These are phyloP conservation scores for Aspergillus sparsus DNA, from an alignment of 495 filamentous ascomycete species.

Conservation along the genomic window DNA sequence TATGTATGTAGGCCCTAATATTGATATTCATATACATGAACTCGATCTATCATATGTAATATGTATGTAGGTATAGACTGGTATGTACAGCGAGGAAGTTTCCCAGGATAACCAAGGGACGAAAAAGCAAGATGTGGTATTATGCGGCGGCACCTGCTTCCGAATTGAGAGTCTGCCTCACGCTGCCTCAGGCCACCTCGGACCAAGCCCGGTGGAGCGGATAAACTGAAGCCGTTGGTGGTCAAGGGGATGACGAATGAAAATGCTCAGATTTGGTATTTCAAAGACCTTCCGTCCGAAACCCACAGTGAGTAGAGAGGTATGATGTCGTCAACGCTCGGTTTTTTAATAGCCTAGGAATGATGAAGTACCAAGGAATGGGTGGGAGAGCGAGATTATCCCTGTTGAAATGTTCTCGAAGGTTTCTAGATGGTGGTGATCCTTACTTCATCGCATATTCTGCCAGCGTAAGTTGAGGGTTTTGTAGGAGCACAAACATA, in stretches of 20 bases:
- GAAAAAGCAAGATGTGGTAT: too few species aligned
- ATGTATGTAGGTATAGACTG: not conserved
- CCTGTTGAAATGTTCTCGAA: not conserved
- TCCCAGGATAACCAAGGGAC: too few species aligned
- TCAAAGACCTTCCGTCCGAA: slow-evolving; percentile 7
- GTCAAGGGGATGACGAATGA: slow-evolving; percentile 17
- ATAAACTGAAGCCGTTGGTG: slow-evolving; percentile 8
- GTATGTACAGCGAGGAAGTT: too few species aligned
- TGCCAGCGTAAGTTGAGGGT: not conserved
- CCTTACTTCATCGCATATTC: not conserved
- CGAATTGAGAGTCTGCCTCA: too few species aligned
- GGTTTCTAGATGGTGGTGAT: not conserved
- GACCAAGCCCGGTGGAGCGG: slow-evolving; percentile 17
- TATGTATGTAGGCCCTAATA: not conserved
- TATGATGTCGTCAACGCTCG: not conserved
- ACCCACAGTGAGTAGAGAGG: not conserved
- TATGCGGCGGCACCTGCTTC: too few species aligned
- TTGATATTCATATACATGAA: not conserved
- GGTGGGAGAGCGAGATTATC: not conserved
- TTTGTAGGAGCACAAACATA: too few species aligned
- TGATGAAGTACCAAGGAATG: not conserved
- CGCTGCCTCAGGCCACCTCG: not conserved
- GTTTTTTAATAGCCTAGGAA: not conserved
- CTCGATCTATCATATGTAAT: not conserved
- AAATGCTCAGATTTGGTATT: slow-evolving; percentile 15